These are phyloP conservation scores for Cardamine resedifolia DNA, from an alignment of 345 rosid genomes.

Conservation along the genomic window DNA sequence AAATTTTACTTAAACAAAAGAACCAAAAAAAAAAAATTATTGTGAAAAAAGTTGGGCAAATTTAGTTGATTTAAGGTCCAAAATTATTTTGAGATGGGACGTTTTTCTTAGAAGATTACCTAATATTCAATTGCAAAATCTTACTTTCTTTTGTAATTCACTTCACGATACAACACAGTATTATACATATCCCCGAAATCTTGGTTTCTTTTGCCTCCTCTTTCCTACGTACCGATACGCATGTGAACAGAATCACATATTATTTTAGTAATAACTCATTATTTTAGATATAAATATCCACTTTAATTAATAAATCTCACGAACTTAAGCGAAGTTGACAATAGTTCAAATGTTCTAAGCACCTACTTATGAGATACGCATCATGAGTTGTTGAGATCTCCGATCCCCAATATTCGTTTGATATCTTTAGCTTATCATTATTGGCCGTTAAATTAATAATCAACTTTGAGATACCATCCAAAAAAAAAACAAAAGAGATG, in stretches of 20 bases:
- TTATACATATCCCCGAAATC: constrained; percentile 32
- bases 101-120: background rate
- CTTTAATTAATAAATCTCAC: constrained; percentile 3
- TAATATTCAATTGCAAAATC: constrained; percentile 19
- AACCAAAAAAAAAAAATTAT: too few relatives aligned
- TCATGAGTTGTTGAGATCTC: constrained; percentile 37
- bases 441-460: background rate
- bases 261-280: background rate
- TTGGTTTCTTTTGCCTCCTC: constrained; percentile 23
- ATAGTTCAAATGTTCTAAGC: constrained; percentile 26
- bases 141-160: constrained; percentile 18
- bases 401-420: constrained; percentile 35
- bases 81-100: too few relatives aligned
- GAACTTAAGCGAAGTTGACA: constrained; percentile 28
- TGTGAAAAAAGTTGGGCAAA: too few relatives aligned
- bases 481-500: background rate
- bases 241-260: background rate
- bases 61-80: too few relatives aligned
- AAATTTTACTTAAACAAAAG: too few relatives aligned
- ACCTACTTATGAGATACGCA: constrained; percentile 33
- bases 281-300: background rate
- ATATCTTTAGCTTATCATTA: constrained; percentile 29
- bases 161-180: constrained; percentile 12
- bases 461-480: constrained; percentile 19
- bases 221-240: background rate